phyloP scores from a whole-genome alignment of 805 yeast species.

The Starmera dryadoides region DNA sequence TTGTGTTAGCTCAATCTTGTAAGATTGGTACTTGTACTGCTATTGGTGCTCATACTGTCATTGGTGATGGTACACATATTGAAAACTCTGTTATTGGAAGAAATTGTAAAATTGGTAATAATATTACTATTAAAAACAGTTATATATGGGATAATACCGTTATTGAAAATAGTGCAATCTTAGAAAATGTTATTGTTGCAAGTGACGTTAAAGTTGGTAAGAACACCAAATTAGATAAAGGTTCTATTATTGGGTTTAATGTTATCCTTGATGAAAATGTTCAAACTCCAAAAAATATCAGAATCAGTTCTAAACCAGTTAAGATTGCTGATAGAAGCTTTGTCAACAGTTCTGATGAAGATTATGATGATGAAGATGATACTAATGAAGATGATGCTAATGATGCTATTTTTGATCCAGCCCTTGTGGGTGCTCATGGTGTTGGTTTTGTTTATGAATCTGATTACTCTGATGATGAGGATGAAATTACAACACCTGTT shows the following conservation, averaged over 20 bases:
- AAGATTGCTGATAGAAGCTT: slow-evolving; percentile 23
- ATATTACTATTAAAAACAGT: slow-evolving; percentile 63
- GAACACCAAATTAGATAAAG: slow-evolving; percentile 50
- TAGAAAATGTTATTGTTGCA: slow-evolving; percentile 69
- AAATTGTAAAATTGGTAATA: slow-evolving; percentile 75
- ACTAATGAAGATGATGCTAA: slow-evolving; percentile 10
- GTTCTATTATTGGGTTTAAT: slow-evolving; percentile 71
- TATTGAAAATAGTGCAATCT: slow-evolving; percentile 55
- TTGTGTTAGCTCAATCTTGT: slow-evolving; percentile 92
- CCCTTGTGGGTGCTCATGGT: slow-evolving; percentile 28
- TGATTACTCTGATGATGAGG: slow-evolving; percentile 25
- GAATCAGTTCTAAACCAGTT: slow-evolving; percentile 44
- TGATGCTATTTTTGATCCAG: slow-evolving; percentile 13
- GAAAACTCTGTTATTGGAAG: slow-evolving; percentile 78
- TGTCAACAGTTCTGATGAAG: slow-evolving; percentile 24
- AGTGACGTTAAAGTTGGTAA: slow-evolving; percentile 47
- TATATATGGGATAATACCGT: slow-evolving; percentile 82
- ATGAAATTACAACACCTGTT: slow-evolving; percentile 18
- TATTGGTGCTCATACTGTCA: slow-evolving; percentile 67
- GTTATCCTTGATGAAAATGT: slow-evolving; percentile 56
- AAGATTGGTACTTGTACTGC: slow-evolving; percentile 73
- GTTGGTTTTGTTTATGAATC: slow-evolving; percentile 29
- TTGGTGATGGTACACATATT: slow-evolving; percentile 69
- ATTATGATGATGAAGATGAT: slow-evolving; percentile 17
- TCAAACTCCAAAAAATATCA: slow-evolving; percentile 39